phyloP scores from a whole-genome alignment of 768 basidiomycete genomes.

The Russula abietina region DNA sequence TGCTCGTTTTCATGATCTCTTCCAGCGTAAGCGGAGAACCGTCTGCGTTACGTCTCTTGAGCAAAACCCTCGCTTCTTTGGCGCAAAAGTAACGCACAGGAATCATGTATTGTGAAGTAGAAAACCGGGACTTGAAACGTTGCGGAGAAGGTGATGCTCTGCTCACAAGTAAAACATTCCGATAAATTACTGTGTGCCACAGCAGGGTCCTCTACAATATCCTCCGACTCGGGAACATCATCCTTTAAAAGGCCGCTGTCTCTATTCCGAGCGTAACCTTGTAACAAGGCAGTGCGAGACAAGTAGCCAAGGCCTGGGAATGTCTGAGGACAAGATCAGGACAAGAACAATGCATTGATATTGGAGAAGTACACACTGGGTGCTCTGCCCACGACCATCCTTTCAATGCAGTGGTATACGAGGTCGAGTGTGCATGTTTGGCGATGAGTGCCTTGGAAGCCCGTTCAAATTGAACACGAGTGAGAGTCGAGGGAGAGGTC shows the following conservation, averaged over 20 bases:
- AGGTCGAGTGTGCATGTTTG: slow-evolving; percentile 25
- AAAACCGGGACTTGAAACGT: slow-evolving; percentile 80
- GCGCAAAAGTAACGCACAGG: slow-evolving; percentile 47
- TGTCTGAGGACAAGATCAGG: slow-evolving; percentile 25
- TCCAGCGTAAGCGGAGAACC: slow-evolving; percentile 56
- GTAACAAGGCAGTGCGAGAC: slow-evolving; percentile 27
- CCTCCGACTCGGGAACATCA: slow-evolving; percentile 20
- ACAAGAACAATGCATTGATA: not conserved
- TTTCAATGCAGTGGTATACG: slow-evolving; percentile 20
- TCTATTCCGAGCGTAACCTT: not conserved
- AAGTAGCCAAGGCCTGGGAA: slow-evolving; percentile 31
- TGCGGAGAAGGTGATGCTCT: slow-evolving; percentile 70
- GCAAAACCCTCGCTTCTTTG: slow-evolving; percentile 8
- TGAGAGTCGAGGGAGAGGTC: slow-evolving; percentile 40
- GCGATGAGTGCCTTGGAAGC: slow-evolving; percentile 50
- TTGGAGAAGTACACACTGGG: slow-evolving; percentile 37
- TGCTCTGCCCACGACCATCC: slow-evolving; percentile 64
- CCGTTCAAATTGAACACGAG: slow-evolving; percentile 53
- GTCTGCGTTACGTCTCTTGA: slow-evolving; percentile 37
- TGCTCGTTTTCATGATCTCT: slow-evolving; percentile 48
- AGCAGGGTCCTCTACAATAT: slow-evolving; percentile 26
- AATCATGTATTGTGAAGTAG: slow-evolving; percentile 67
- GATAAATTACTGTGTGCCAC: slow-evolving; percentile 37
- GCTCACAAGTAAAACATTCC: slow-evolving; percentile 41
- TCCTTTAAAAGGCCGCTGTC: slow-evolving; percentile 3